Conservation (phyloP, 2,329 filamentous ascomycete species). For the Fusarium napiforme region DNA sequence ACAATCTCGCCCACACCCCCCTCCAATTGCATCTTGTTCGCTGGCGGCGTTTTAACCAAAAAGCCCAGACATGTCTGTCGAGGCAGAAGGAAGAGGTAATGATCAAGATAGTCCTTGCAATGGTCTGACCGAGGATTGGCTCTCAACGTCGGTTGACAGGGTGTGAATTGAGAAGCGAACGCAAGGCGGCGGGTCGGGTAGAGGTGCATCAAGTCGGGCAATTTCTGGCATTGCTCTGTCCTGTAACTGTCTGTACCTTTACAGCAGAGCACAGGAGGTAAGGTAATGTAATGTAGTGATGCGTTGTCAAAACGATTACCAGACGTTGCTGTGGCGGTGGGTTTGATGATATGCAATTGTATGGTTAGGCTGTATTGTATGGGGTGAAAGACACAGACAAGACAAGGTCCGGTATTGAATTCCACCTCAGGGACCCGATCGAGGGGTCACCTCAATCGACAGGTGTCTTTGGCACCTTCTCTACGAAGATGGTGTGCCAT, state of each 20-base stretch:
- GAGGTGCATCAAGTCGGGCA: conserved; percentile 47
- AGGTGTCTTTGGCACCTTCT: conserved; percentile 25
- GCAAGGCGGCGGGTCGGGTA: conserved; percentile 47
- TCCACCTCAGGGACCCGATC: conserved; percentile 30
- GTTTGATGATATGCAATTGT: conserved; percentile 36
- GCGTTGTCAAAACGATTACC: conserved; percentile 61
- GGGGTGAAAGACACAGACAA: conserved; percentile 8
- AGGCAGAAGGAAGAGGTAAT: conserved; percentile 13
- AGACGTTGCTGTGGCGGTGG: conserved; percentile 47
- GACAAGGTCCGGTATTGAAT: conserved; percentile 26
- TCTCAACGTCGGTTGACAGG: conserved; percentile 21
- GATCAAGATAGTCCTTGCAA: conserved; percentile 31
- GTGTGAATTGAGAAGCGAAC: conserved; percentile 37
- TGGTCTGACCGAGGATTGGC: conserved; percentile 36
- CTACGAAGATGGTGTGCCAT: conserved; percentile 23
- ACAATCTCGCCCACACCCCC: conserved; percentile 37
- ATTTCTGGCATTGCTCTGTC: conserved; percentile 27
- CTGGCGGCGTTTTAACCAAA: conserved; percentile 25
- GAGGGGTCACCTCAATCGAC: conserved; percentile 22
- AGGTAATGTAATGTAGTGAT: conserved; percentile 57
- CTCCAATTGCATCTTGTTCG: conserved; percentile 39
- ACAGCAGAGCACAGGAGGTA: conserved; percentile 29
- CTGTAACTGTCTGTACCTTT: conserved; percentile 27
- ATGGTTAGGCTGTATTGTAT: conserved; percentile 9
- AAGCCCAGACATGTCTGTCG: conserved; percentile 22